Evolutionary conservation across 163 green algal species (phyloP), one percentile per base, ranked within the genome.

Genomic region (Volvox carteri): DNA sequence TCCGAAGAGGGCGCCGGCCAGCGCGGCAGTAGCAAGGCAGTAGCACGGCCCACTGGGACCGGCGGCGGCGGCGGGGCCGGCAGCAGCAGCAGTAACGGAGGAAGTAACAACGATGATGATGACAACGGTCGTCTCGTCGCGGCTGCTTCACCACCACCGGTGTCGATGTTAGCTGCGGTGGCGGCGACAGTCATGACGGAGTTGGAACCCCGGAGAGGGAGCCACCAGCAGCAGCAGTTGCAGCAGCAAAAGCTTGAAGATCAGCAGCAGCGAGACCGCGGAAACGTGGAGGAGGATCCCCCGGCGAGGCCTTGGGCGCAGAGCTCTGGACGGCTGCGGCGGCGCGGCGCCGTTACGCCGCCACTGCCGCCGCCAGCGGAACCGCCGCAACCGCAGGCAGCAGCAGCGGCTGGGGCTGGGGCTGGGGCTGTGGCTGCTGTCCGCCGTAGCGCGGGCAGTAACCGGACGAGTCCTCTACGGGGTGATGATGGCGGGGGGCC

Each of bases 321-420:
- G 41, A 60, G 23, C 14, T 46, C 50, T 19, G 50, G 50, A 11
- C 54, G 70, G 70, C 77, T 37, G 52, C 77, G 60, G 56, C 58
- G 78, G 58, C 35, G 56, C 46, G 75, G 73, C 73, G 46, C 44
- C 25, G 73, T 46, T 6, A 41, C 73, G 73, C 74, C 83, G 35
- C 50, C 72, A 37, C 52, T 90, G 56, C 16, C 85, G 74, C 74
- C 74, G 58, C 19, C 18, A 33, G 41, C 39, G 39, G 70, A 65
- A 44, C 65, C n/a, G 65, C 65, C 46, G 75, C 58, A 46, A 28
- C 54, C 85, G 56, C 52, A 78, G 54, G 3, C 85, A 44, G 7
- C 74, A 60, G 35, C 35, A 1, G 72, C 19, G 9, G 41, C 19
- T 18, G 41, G 35, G 72, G 42, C 35, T n/a, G n/a, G n/a, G n/a